Percentiles rank a stretch among this genome's conserved stretches.
Evolutionary conservation across 495 filamentous ascomycete genomes (phyloP).

Genomic region (Evernia prunastri): DNA sequence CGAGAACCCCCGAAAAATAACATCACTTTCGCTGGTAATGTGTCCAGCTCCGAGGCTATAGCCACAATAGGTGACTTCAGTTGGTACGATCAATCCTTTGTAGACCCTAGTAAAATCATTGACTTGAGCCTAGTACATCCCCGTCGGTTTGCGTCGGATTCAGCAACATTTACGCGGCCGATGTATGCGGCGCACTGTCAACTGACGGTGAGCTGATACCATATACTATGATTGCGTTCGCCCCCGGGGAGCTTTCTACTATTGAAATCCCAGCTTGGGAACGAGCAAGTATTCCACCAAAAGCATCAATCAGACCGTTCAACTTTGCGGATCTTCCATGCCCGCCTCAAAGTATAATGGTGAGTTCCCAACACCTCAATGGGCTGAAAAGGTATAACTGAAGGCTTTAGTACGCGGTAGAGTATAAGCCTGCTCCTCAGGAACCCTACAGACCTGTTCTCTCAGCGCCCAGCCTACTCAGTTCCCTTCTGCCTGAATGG

Average conservation of each 20-base stretch:
- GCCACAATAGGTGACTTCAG: background rate
- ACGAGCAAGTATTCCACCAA: slow-evolving; percentile 3
- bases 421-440: slow-evolving; percentile 13
- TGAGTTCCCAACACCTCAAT: background rate
- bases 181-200: slow-evolving; percentile 4
- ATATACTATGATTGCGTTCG: slow-evolving; percentile 12
- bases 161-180: background rate
- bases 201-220: background rate
- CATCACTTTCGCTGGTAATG: background rate
- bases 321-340: slow-evolving; percentile 16
- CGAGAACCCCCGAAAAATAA: background rate
- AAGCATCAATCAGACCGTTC: slow-evolving; percentile 8
- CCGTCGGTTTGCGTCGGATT: slow-evolving; percentile 11
- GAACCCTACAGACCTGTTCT: slow-evolving; percentile 15
- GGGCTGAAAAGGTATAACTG: background rate
- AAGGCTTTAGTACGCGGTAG: background rate
- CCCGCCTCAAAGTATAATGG: slow-evolving; percentile 9
- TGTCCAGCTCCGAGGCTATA: background rate
- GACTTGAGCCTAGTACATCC: background rate
- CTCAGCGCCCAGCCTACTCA: background rate
- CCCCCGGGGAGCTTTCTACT: slow-evolving; percentile 9
- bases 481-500: slow-evolving; percentile 5
- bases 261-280: slow-evolving; percentile 3
- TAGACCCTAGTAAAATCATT: background rate
- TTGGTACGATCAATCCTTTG: background rate